Evolutionary conservation across 2,329 filamentous ascomycete species (phyloP), one percentile per base, ranked within the genome.

Genomic region (Neonectria hederae): DNA sequence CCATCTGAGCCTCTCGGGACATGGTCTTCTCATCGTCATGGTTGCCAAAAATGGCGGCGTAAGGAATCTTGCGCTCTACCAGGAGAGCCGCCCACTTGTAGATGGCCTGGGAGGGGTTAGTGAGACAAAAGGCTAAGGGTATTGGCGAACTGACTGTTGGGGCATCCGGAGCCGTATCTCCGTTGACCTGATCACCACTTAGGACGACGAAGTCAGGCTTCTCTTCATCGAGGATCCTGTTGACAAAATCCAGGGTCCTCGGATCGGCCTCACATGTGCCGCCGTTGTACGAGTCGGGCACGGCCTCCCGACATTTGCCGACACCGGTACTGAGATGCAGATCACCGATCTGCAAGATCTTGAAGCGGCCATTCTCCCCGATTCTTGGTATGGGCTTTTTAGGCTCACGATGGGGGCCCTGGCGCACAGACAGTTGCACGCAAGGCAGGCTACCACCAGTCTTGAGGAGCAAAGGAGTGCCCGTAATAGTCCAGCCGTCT

Each of bases 321-420:
- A 94, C 85, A 10, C 95, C 96, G 2, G 96, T 99, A 75, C 93
- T 95, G 60, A 99, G 82, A 79, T 99, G 96, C 65, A 98, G 82
- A 81, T 99, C 96, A n/a, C 94, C 92, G 59, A 97, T 84, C 80
- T 99, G 96, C 86, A 99, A 89, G 69, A 99, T 97, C 83, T 98
- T 98, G 83, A 98, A 98, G 72, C 91, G 93, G 30, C 95, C 96
- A 76, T 96, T 93, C 66, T 97, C 93, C 46, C 88, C 87, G 67
- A 99, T 93, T 63, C 92, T 88, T 11, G 91, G 92, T 42, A 88
- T 83, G 1, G 92, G 91, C 76, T 90, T 94, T 73, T 89, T 86
- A 38, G 85, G 78, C 69, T 90, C 87, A 22, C 83, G 81, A 22
- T 87, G 87, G 55, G 84, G 83, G 2, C 96, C 95, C 71, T 92